Evolutionary conservation across 805 yeast species (phyloP).

Genomic region (Wickerhamiella occidentalis): DNA sequence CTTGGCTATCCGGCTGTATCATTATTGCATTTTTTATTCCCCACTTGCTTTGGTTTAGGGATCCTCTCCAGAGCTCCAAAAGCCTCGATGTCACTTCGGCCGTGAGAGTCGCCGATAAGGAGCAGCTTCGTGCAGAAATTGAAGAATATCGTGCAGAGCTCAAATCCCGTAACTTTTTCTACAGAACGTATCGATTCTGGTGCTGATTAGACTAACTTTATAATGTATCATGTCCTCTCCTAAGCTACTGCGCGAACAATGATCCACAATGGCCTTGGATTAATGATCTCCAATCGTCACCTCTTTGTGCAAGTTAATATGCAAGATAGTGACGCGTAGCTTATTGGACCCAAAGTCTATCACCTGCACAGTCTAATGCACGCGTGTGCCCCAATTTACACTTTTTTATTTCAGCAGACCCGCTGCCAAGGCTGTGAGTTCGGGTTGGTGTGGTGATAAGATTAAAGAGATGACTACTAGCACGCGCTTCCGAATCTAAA

Average conservation of each 20-base stretch:
- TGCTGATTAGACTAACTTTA: constrained; percentile 11
- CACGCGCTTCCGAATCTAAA: too few relatives aligned
- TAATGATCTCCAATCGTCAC: too few relatives aligned
- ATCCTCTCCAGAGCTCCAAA: constrained; percentile 12
- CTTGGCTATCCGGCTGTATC: constrained; percentile 39
- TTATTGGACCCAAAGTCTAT: too few relatives aligned
- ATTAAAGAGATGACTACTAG: too few relatives aligned
- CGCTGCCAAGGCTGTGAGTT: not conserved
- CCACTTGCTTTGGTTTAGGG: constrained; percentile 14
- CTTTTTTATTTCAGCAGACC: not conserved
- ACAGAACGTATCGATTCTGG: constrained; percentile 15
- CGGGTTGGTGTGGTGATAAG: too few relatives aligned
- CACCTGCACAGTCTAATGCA: not conserved
- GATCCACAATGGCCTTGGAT: too few relatives aligned
- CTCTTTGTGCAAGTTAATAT: too few relatives aligned
- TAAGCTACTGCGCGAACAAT: too few relatives aligned
- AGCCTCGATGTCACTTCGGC: constrained; percentile 19
- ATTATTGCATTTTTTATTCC: constrained; percentile 11
- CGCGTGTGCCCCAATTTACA: not conserved
- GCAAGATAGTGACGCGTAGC: too few relatives aligned
- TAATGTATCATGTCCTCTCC: too few relatives aligned
- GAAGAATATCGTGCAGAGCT: constrained; percentile 13
- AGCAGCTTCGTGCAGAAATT: constrained; percentile 13
- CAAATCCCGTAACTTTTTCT: not conserved
- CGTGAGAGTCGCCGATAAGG: constrained; percentile 16